A percentile compares a stretch with the other conserved stretches of the same genome.
phyloP scores from a whole-genome alignment of 192 early-diverging fungal genomes.

The Umbelopsis vinacea region DNA sequence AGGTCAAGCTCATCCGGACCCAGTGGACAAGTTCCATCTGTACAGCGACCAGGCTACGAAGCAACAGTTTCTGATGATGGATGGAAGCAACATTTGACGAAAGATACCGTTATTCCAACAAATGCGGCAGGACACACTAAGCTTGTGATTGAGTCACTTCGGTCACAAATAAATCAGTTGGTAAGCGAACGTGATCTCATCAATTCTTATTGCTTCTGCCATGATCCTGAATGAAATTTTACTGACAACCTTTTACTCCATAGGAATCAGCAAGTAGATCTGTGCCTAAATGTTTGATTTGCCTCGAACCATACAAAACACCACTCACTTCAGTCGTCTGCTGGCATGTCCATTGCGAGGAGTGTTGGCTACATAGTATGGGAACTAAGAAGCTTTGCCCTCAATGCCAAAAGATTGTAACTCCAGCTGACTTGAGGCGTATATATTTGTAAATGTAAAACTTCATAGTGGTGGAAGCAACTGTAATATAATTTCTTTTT shows the following conservation, averaged over 20 bases:
- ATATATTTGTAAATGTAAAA: constrained; percentile 71
- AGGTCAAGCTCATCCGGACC: not conserved
- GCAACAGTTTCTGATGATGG: constrained; percentile 35
- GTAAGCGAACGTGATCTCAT: constrained; percentile 16
- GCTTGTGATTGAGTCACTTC: constrained; percentile 83
- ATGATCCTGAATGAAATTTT: too few relatives aligned
- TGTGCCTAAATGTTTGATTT: constrained; percentile 76
- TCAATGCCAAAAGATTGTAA: constrained; percentile 86
- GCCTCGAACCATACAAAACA: constrained; percentile 71
- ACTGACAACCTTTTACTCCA: not conserved
- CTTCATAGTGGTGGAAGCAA: not conserved
- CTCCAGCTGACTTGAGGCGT: constrained; percentile 77
- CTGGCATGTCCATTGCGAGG: constrained; percentile 93
- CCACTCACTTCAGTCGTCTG: constrained; percentile 82
- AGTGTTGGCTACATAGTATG: constrained; percentile 85
- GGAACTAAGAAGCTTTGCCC: constrained; percentile 90
- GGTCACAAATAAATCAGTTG: constrained; percentile 69
- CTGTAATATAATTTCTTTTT: not conserved
- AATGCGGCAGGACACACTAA: constrained; percentile 44
- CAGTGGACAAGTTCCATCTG: not conserved
- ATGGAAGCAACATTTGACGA: constrained; percentile 21
- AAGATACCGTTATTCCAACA: not conserved
- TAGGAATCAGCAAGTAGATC: constrained; percentile 53
- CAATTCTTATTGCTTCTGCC: not conserved
- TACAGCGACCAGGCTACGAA: constrained; percentile 25